Percentiles rank a stretch among this genome's conserved stretches.
Conservation (phyloP, 23 red algal genomes). For the Agarophyton chilense region DNA sequence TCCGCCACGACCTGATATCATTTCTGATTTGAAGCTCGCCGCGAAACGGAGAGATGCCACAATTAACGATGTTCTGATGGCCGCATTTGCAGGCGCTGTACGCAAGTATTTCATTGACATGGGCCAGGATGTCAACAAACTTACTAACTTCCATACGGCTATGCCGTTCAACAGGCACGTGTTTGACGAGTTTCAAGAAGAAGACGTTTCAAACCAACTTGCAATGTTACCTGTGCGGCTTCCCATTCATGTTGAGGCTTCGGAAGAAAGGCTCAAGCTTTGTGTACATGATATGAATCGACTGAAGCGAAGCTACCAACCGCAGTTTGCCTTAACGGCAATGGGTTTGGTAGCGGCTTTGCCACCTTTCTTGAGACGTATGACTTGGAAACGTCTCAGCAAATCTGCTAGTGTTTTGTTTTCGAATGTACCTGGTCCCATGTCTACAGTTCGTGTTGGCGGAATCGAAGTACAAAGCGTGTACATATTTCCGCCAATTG, state of each 20-base stretch:
- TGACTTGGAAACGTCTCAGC: constrained; percentile 4
- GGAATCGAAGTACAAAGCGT: constrained; percentile 17
- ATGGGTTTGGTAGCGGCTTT: constrained; percentile 26
- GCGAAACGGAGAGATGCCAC: background rate
- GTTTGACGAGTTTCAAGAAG: constrained; percentile 23
- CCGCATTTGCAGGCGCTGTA: constrained; percentile 40
- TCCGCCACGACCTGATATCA: background rate
- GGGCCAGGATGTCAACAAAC: constrained; percentile 21
- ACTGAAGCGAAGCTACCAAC: constrained; percentile 57
- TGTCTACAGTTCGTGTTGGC: background rate
- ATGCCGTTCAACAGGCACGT: constrained; percentile 54
- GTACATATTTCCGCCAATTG: constrained; percentile 45
- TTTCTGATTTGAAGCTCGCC: constrained; percentile 16
- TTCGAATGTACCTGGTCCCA: constrained; percentile 56
- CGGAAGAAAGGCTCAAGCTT: background rate
- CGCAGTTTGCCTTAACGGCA: constrained; percentile 4
- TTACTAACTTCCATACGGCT: constrained; percentile 2
- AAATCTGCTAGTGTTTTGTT: constrained; percentile 49
- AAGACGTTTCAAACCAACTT: constrained; percentile 56
- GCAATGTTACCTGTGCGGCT: constrained; percentile 33
- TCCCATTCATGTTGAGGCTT: constrained; percentile 19
- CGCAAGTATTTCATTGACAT: constrained; percentile 20
- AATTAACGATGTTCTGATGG: constrained; percentile 54
- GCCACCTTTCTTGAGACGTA: constrained; percentile 8
- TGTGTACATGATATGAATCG: constrained; percentile 33